Evolutionary conservation across 2,329 filamentous ascomycete genomes (phyloP).

Genomic region (Xylariaceae sp.): DNA sequence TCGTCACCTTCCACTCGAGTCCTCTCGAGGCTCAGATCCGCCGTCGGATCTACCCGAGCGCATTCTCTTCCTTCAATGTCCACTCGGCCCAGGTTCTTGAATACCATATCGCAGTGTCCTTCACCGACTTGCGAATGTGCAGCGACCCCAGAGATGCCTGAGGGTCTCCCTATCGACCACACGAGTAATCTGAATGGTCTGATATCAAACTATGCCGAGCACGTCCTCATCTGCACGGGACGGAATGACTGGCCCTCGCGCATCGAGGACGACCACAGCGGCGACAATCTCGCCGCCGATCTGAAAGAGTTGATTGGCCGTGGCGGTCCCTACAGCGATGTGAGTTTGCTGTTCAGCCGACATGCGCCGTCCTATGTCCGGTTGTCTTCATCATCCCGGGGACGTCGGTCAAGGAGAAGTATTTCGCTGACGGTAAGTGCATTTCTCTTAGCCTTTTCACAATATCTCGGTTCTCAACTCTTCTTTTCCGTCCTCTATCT

Average conservation of each 20-base stretch:
- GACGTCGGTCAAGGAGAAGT: constrained; percentile 3
- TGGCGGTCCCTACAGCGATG: constrained; percentile 62
- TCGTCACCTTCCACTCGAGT: constrained; percentile 21
- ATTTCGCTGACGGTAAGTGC: constrained; percentile 33
- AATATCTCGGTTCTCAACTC: constrained; percentile 72
- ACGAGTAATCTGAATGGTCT: constrained; percentile 65
- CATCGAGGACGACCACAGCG: constrained; percentile 75
- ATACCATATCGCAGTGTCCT: constrained; percentile 57
- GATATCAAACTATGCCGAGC: constrained; percentile 73
- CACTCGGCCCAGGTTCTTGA: constrained; percentile 17
- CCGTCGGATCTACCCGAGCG: not conserved
- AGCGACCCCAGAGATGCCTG: constrained; percentile 57
- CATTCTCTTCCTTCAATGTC: not conserved
- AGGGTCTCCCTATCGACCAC: constrained; percentile 68
- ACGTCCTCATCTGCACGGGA: constrained; percentile 79
- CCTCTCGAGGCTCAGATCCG: constrained; percentile 4
- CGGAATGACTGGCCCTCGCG: constrained; percentile 73
- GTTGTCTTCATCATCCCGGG: constrained; percentile 24
- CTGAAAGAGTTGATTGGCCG: constrained; percentile 65
- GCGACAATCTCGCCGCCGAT: constrained; percentile 62
- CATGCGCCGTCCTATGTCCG: not conserved
- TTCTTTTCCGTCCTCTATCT: constrained; percentile 61
- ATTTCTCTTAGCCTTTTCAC: constrained; percentile 64
- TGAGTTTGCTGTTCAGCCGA: constrained; percentile 34
- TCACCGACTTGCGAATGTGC: constrained; percentile 71